Evolutionary conservation across 176 grass and related monocot genomes (phyloP), one percentile per base, ranked within the genome.

Genomic region (Musa itinerans): DNA sequence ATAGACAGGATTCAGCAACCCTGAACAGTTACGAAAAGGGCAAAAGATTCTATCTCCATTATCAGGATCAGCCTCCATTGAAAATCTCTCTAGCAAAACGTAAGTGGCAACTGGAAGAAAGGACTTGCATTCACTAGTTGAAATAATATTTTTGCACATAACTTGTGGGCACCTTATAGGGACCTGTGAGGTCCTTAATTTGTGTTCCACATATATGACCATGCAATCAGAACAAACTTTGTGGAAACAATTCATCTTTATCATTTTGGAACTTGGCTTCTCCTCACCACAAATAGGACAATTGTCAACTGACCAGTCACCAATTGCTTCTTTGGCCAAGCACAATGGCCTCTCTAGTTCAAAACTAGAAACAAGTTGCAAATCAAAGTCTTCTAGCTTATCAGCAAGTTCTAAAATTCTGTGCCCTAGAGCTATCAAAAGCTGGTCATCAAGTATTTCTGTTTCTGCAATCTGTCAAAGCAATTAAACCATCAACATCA

Each of bases 351-450:
- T 95, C 86, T 89, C 81, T 25, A 99, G 82, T 57, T 99, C 96
- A 54, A 82, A 86, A 80, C 80, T 89, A 50, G 96, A 89, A 80
- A 99, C 91, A 65, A 99, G 52, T 66, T 86, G 89, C 77, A 99
- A 76, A 81, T 99, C 96, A 16, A 99, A 99, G 63, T 95, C 89
- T 58, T 99, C 96, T 55, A 99, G 68, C 67, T 95, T 86, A 14
- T 99, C 96, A 76, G 85, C 89, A 27, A 99, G 86, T 75, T 99
- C 96, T 64, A 99, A 76, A 85, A 99, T 99, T 78, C 96, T 89
- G 71, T 99, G 96, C 17, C 91, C 96, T 83, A 99, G 74, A 78
- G 89, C 96, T 84, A 99, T 79, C 79, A 99, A 83, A 82, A 99
- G 88, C 62, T 87, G 91, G 74, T 95, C 88, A 76, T 95, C 91